Evolutionary conservation across 257 asterid genomes (phyloP).

Genomic region (Plantago elongata): DNA sequence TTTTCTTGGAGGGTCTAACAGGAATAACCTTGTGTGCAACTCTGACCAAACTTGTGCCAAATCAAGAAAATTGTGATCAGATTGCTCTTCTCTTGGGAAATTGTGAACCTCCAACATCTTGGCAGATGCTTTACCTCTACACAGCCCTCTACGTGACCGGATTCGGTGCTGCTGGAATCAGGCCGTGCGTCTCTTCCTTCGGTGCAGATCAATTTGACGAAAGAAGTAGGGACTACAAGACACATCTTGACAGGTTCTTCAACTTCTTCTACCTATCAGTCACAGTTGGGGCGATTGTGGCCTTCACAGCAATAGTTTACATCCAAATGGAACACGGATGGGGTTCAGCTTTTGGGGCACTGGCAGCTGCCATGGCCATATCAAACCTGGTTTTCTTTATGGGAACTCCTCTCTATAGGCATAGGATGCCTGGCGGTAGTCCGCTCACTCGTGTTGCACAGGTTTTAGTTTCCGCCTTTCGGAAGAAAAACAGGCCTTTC

Average conservation of each 20-base stretch:
- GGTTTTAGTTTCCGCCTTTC: slow-evolving; percentile 75
- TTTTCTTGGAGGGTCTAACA: slow-evolving; percentile 69
- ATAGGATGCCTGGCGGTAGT: slow-evolving; percentile 90
- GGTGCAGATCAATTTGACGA: slow-evolving; percentile 98
- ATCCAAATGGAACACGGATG: slow-evolving; percentile 86
- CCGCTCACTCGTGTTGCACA: slow-evolving; percentile 93
- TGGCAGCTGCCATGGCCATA: slow-evolving; percentile 92
- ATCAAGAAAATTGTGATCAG: slow-evolving; percentile 78
- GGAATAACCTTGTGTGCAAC: slow-evolving; percentile 82
- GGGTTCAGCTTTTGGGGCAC: slow-evolving; percentile 88
- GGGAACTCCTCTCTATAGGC: slow-evolving; percentile 92
- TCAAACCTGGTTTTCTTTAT: slow-evolving; percentile 82
- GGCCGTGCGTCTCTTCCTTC: slow-evolving; percentile 99
- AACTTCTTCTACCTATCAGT: slow-evolving; percentile 94
- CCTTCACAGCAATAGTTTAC: slow-evolving; percentile 88
- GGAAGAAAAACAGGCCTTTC: slow-evolving; percentile 65
- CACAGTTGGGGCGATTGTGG: slow-evolving; percentile 86
- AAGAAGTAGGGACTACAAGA: slow-evolving; percentile 55
- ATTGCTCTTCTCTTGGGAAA: slow-evolving; percentile 80
- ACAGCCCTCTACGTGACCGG: slow-evolving; percentile 68
- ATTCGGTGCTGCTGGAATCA: slow-evolving; percentile 93
- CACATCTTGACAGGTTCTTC: slow-evolving; percentile 83
- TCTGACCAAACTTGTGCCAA: slow-evolving; percentile 54
- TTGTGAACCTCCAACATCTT: slow-evolving; percentile 80
- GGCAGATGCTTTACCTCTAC: slow-evolving; percentile 94